Evolutionary conservation across 306 rosid species (phyloP).

Genomic region (Begonia loranthoides): DNA sequence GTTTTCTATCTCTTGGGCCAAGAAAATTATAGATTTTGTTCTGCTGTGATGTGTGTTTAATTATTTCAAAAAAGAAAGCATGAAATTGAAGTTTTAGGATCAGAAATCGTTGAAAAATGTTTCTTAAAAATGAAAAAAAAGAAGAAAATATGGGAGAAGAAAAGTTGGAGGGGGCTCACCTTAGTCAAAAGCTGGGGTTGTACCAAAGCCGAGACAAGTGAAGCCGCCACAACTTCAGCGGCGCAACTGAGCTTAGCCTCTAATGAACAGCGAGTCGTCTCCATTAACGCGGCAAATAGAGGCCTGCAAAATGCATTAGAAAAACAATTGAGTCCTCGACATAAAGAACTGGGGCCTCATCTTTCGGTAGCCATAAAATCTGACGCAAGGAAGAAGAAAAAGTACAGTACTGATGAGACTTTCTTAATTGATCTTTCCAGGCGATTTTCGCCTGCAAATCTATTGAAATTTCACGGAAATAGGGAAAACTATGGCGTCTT

Average conservation of each 20-base stretch:
- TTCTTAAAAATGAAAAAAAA: not conserved
- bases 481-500: no score
- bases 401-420: no score
- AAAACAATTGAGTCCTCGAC: slow-evolving; percentile 1
- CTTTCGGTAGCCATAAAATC: slow-evolving; percentile 26
- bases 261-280: slow-evolving; percentile 28
- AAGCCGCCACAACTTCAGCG: slow-evolving; percentile 32
- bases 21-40: no score
- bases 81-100: no score
- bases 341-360: no score
- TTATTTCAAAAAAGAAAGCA: no score
- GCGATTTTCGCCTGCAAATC: no score
- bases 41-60: no score
- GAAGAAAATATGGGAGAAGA: not conserved
- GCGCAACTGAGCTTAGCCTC: slow-evolving; percentile 47
- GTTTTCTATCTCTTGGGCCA: no score
- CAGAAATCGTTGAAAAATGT: no score
- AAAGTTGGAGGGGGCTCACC: slow-evolving; percentile 23
- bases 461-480: no score
- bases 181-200: slow-evolving; percentile 38
- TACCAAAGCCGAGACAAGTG: slow-evolving; percentile 49
- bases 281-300: slow-evolving; percentile 41
- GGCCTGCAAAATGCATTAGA: slow-evolving; percentile 7
- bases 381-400: not conserved
- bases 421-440: no score